These are phyloP conservation scores for Alternaria postmessia DNA, from an alignment of 2,329 filamentous ascomycete genomes.

Conservation along the genomic window DNA sequence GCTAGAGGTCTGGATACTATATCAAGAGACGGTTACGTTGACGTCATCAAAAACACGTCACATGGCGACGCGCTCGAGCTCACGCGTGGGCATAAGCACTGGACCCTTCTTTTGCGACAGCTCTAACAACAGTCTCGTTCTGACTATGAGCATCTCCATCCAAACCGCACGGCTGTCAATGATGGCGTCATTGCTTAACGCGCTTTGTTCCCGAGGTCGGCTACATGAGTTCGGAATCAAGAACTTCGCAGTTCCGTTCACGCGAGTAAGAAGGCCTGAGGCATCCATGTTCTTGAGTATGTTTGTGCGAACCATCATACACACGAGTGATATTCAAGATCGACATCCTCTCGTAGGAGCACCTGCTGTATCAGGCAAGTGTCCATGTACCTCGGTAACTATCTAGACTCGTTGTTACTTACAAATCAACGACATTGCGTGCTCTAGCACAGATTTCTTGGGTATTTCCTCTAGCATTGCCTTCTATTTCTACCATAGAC, in stretches of 20 bases:
- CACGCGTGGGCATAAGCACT: slow-evolving; percentile 8
- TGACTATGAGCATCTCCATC: background rate
- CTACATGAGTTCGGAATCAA: background rate
- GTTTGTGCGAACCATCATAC: background rate
- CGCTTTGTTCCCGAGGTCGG: background rate
- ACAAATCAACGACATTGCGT: slow-evolving; percentile 25
- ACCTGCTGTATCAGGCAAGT: slow-evolving; percentile 1
- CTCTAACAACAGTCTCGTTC: background rate
- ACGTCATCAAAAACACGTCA: slow-evolving; percentile 18
- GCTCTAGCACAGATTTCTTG: background rate
- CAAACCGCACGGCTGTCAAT: background rate
- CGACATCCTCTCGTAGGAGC: background rate
- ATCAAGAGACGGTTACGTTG: slow-evolving; percentile 12
- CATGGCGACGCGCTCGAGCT: slow-evolving; percentile 11
- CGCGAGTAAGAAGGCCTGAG: background rate
- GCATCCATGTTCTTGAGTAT: background rate
- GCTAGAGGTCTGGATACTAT: slow-evolving; percentile 5
- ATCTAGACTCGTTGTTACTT: slow-evolving; percentile 1
- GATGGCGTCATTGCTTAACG: background rate
- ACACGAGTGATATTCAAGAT: background rate
- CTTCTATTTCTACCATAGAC: background rate
- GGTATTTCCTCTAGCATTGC: background rate
- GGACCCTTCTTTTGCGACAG: background rate
- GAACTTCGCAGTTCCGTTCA: background rate
- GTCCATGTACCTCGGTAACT: slow-evolving; percentile 23